Evolutionary conservation across 1,284 basidiomycete species (phyloP), one percentile per base, ranked within the genome.

Genomic region (Paramarasmius palmivorus): DNA sequence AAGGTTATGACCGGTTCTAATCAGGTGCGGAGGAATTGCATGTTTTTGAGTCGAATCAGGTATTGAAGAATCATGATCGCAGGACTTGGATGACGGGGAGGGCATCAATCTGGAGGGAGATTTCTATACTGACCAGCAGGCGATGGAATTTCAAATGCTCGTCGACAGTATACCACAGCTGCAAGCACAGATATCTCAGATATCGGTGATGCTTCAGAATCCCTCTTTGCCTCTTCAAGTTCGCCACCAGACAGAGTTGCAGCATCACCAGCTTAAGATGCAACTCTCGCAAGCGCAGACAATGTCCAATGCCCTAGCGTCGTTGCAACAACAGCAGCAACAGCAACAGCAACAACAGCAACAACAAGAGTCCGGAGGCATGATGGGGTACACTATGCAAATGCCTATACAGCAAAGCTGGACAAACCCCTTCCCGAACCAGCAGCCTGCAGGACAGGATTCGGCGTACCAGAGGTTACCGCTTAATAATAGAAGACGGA

Each of bases 401-500:
- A 32, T 32, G 29, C 29, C 29, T 6, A 32, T 32, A 12, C 66
- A 69, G 54, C 74, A 76, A 60, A 61, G 62, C 32, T 78, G 77
- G 75, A 75, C 75, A 60, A 77, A 78, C 59, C 74, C 78, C 45
- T 87, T 81, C 66, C 61, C 76, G 49, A 82, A 78, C 57, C 84
- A 87, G 63, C 86, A 87, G 65, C 78, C 79, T 38, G 73, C 78
- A 44, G 78, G 78, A 5, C 82, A 83, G 63, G 90, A 92, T 58
- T 90, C 89, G 12, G 86, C 90, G n/a, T 92, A 92, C 67, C 90
- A 93, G 66, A 77, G 90, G 44, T 65, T 91, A 49, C 89, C 90
- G 26, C 68, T 92, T 53, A 92, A 92, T 64, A 90, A 88, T 61
- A 75, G 90, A 56, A 77, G 90, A 53, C 73, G 88, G 63, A 83